phyloP scores from a whole-genome alignment of 306 rosid species.

The Morella rubra region DNA sequence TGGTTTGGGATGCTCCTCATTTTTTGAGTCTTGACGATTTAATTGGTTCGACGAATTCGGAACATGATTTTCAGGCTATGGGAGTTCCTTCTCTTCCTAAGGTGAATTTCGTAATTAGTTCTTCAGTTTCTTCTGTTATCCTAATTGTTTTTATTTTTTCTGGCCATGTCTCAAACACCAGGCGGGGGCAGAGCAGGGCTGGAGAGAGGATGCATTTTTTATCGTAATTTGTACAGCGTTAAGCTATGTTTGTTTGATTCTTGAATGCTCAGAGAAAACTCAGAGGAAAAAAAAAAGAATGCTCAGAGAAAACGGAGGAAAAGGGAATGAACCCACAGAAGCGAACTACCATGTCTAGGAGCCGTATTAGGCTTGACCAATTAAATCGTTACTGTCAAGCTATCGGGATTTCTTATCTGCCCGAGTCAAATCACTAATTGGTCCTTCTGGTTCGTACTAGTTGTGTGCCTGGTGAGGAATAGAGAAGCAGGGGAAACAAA shows the following conservation, averaged over 20 bases:
- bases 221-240: not conserved
- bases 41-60: constrained; percentile 50
- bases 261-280: not conserved
- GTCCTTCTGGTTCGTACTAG: too few relatives aligned
- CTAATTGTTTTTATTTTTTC: too few relatives aligned
- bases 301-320: not conserved
- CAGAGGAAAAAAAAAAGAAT: too few relatives aligned
- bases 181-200: too few relatives aligned
- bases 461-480: too few relatives aligned
- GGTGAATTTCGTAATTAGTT: constrained; percentile 32
- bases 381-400: not conserved
- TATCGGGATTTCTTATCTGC: not conserved
- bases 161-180: too few relatives aligned
- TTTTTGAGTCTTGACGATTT: constrained; percentile 67
- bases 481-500: too few relatives aligned
- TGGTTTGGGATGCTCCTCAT: constrained; percentile 72
- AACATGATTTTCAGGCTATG: constrained; percentile 63
- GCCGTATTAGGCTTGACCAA: not conserved
- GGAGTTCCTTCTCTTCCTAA: constrained; percentile 81
- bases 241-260: not conserved
- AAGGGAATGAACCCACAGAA: not conserved
- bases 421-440: not conserved
- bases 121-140: not conserved
- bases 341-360: not conserved
- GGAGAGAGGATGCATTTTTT: not conserved